Conservation (phyloP, 768 basidiomycete genomes). For the Dictyophora rubrovolvata region DNA sequence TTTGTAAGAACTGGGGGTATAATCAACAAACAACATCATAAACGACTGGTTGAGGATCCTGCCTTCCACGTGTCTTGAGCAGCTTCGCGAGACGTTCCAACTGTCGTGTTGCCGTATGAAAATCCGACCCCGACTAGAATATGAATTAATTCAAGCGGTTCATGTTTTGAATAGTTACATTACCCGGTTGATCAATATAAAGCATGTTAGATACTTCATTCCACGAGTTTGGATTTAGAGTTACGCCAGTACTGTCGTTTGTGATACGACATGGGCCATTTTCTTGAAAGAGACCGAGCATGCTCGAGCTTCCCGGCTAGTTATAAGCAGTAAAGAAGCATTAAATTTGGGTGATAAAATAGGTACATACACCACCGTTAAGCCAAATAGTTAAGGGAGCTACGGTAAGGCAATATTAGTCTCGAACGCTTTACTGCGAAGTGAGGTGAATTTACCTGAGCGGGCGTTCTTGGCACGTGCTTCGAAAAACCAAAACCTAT, state of each 20-base stretch:
- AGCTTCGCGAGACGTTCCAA: conserved; percentile 42
- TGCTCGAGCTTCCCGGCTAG: conserved; percentile 30
- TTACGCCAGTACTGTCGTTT: conserved; percentile 40
- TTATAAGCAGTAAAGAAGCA: background rate
- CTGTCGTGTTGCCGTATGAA: conserved; percentile 41
- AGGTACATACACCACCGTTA: conserved; percentile 37
- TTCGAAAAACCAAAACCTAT: conserved; percentile 62
- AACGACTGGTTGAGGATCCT: background rate
- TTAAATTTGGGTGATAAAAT: background rate
- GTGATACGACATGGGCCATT: conserved; percentile 35
- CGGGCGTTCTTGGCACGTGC: conserved; percentile 44
- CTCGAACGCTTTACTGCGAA: background rate
- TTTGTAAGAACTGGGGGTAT: conserved; percentile 31
- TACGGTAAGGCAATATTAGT: background rate
- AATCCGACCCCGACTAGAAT: conserved; percentile 42
- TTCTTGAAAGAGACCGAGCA: conserved; percentile 32
- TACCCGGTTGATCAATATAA: conserved; percentile 51
- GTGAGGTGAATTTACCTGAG: conserved; percentile 15
- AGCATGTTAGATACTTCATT: conserved; percentile 47
- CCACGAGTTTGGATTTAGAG: conserved; percentile 47
- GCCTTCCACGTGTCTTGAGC: conserved; percentile 52
- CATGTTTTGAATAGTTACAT: background rate
- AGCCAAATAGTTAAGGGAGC: conserved; percentile 62
- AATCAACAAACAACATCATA: background rate
- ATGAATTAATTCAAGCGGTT: background rate